Base-by-base conservation (phyloP, 73 alveolate genomes). In the Symbiodinium pilosum region DNA sequence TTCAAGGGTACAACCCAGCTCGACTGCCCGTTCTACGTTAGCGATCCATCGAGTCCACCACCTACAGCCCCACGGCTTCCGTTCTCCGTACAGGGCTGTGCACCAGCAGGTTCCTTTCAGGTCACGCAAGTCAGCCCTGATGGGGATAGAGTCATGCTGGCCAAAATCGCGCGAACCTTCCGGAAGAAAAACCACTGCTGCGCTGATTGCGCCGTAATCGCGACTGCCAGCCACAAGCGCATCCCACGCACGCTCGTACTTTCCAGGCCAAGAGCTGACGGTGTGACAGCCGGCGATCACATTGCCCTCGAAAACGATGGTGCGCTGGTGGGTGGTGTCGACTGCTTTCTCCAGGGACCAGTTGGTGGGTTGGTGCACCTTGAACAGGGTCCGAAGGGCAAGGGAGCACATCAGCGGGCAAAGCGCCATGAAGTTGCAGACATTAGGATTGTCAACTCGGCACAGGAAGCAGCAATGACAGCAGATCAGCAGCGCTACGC, bases 171-270 rank as follows among this genome's bases (percentile, higher is more conserved):
- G 38, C 32, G 83, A 68, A 28, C 83, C 83, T 28, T 68, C 39
- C 38, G 83, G 83, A 18, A 68, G 83, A 39, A 68, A 68, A 20
- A 68, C 83, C 26, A 68, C 83, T 2, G 83, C 83, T 9, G 83
- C 83, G 32, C 83, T 68, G 38, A 68, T 20, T 18, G 34, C 83
- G 12, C 39, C 83, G 4, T n/a, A n/a, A n/a, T 12, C 12, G 12
- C 83, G 83, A 12, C 41, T n/a, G 26, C 38, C 83, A 0, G 83
- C 32, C 38, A 68, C 83, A 34, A 68, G 12, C 12, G 41, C 39
- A 39, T 68, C 83, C 83, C 83, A 68, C 2, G 83, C 83, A n/a
- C 40, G 30, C 83, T 68, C 83, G 83, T 68, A 68, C 39, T 68
- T 68, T n/a, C 83, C 83, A 68, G 83, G 83, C 83, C 83, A 68